These are phyloP conservation scores for Cylindrotheca fusiformis DNA, from an alignment of 108 stramenopile species.

Conservation along the genomic window DNA sequence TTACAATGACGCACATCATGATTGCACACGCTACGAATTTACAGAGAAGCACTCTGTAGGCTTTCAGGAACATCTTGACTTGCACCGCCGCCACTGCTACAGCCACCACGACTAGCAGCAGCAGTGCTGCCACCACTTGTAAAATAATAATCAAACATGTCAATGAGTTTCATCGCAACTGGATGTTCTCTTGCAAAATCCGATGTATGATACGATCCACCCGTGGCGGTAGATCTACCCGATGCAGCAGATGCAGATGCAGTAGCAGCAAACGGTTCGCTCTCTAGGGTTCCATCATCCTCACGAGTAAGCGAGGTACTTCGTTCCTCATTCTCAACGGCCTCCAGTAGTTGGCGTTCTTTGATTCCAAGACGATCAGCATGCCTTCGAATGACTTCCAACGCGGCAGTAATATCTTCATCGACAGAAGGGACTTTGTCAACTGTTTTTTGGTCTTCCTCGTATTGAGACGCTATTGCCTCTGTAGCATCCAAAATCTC, in stretches of 20 bases:
- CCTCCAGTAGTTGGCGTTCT: conserved; percentile 19
- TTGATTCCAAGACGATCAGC: conserved; percentile 6
- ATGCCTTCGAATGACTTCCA: conserved; percentile 11
- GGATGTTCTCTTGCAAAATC: neutral
- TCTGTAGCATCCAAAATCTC: conserved; percentile 26
- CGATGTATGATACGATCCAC: neutral
- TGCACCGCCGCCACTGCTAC: too few relatives aligned
- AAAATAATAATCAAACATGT: conserved; percentile 29
- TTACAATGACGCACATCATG: too few relatives aligned
- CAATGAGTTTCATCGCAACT: too few relatives aligned
- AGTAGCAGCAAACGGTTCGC: neutral
- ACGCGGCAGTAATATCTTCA: conserved; percentile 9
- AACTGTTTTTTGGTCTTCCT: conserved; percentile 10
- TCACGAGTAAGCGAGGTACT: conserved; percentile 8
- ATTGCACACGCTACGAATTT: too few relatives aligned
- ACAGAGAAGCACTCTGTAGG: too few relatives aligned
- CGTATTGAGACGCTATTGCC: conserved; percentile 13
- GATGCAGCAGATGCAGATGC: neutral
- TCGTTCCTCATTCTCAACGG: conserved; percentile 21
- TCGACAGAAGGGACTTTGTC: conserved; percentile 8
- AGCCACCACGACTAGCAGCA: too few relatives aligned
- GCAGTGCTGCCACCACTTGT: too few relatives aligned
- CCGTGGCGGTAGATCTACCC: neutral
- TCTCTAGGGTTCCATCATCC: neutral
- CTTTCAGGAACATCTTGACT: too few relatives aligned